These are phyloP conservation scores for Kwoniella dejecticola DNA, from an alignment of 768 basidiomycete species.

Conservation along the genomic window DNA sequence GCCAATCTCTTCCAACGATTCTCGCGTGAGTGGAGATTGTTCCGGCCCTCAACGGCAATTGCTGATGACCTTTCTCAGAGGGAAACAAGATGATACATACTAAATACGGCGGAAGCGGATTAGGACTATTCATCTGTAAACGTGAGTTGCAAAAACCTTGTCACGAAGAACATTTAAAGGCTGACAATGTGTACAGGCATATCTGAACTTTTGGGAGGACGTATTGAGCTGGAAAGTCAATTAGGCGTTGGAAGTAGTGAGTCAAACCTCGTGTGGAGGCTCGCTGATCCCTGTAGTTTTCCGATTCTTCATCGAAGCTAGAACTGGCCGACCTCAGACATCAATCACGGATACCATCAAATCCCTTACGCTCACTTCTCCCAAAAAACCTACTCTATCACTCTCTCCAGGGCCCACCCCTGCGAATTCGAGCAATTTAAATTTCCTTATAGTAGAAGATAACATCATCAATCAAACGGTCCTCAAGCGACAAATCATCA, in stretches of 20 bases:
- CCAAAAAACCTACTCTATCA: slow-evolving; percentile 5
- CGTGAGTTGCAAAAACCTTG: slow-evolving; percentile 17
- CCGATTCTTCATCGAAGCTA: slow-evolving; percentile 29
- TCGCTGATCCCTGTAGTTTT: slow-evolving; percentile 18
- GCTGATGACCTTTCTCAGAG: slow-evolving; percentile 17
- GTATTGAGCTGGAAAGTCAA: slow-evolving; percentile 42
- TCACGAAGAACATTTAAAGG: no score
- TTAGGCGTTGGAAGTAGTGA: slow-evolving; percentile 36
- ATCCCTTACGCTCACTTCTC: slow-evolving; percentile 1
- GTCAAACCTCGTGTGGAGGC: background rate
- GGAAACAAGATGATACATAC: slow-evolving; percentile 43
- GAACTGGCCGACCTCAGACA: slow-evolving; percentile 9
- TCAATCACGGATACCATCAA: slow-evolving; percentile 12
- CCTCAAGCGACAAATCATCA: slow-evolving; percentile 32
- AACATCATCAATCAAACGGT: slow-evolving; percentile 45
- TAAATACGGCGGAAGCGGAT: slow-evolving; percentile 49
- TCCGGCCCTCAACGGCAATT: background rate
- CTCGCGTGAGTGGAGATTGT: slow-evolving; percentile 20
- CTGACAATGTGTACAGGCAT: slow-evolving; percentile 20
- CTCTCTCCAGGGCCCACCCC: background rate
- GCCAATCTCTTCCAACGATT: slow-evolving; percentile 46
- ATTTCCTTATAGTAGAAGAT: slow-evolving; percentile 33
- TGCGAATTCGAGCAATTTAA: background rate
- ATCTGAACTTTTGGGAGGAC: slow-evolving; percentile 44
- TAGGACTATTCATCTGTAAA: slow-evolving; percentile 50